phyloP scores from a whole-genome alignment of 768 basidiomycete genomes.

The Tricholomella constricta region DNA sequence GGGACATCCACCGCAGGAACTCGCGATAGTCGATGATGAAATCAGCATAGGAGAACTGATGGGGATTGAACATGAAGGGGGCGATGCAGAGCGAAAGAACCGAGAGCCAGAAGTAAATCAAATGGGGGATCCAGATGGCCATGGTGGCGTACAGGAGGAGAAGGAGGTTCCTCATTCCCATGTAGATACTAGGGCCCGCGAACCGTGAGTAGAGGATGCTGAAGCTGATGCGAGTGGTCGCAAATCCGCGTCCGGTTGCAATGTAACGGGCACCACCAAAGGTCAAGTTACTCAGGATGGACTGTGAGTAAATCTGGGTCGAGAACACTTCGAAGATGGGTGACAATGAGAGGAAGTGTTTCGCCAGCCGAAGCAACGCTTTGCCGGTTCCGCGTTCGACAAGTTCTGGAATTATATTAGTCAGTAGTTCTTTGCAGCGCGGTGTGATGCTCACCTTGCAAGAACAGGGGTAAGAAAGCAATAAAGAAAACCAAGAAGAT shows the following conservation, averaged over 20 bases:
- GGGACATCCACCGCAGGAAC: slow-evolving; percentile 98
- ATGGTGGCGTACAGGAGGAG: slow-evolving; percentile 90
- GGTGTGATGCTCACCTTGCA: slow-evolving; percentile 71
- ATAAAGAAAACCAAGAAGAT: slow-evolving; percentile 99
- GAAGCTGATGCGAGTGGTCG: slow-evolving; percentile 95
- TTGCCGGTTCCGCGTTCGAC: slow-evolving; percentile 96
- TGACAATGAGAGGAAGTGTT: slow-evolving; percentile 96
- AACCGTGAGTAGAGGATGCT: slow-evolving; percentile 97
- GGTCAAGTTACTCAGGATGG: slow-evolving; percentile 94
- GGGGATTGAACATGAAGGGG: slow-evolving; percentile 99
- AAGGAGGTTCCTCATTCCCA: slow-evolving; percentile 94
- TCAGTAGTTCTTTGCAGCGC: not conserved
- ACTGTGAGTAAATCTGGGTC: slow-evolving; percentile 97
- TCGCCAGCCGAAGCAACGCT: slow-evolving; percentile 89
- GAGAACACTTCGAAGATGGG: slow-evolving; percentile 99
- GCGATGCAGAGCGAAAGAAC: slow-evolving; percentile 93
- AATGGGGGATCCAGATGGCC: slow-evolving; percentile 89
- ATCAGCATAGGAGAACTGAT: slow-evolving; percentile 96
- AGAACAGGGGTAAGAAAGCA: slow-evolving; percentile 93
- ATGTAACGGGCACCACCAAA: slow-evolving; percentile 99
- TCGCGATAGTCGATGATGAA: slow-evolving; percentile 99
- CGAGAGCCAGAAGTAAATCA: slow-evolving; percentile 99
- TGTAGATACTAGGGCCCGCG: slow-evolving; percentile 99
- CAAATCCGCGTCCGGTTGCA: slow-evolving; percentile 98
- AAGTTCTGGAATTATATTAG: slow-evolving; percentile 59